Percentiles rank a stretch among this genome's conserved stretches.
Evolutionary conservation across 768 basidiomycete species (phyloP).

Genomic region (Rhodotorula graminis): DNA sequence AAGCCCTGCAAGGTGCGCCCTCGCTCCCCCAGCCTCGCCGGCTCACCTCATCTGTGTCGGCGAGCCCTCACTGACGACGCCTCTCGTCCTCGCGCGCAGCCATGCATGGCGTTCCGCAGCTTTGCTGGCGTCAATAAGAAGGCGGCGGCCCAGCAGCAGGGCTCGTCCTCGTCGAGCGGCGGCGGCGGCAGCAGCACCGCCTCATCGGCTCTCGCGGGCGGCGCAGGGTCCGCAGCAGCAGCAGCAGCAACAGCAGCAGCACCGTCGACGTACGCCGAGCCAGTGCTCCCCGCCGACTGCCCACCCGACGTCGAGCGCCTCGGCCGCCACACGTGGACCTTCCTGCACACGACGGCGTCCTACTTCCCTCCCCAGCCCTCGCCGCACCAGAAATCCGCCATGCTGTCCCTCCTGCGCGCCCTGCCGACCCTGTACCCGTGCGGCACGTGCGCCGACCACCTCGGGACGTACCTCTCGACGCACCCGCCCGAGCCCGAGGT

Average conservation of each 20-base stretch:
- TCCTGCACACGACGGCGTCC: constrained; percentile 89
- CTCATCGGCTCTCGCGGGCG: constrained; percentile 6
- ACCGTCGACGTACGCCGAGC: constrained; percentile 16
- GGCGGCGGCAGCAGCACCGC: constrained; percentile 19
- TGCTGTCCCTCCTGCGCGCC: constrained; percentile 72
- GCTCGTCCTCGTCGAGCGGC: background rate
- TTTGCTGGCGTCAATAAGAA: constrained; percentile 55
- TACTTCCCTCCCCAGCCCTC: constrained; percentile 86
- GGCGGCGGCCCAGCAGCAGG: background rate
- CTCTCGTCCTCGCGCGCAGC: constrained; percentile 15
- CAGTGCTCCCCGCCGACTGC: constrained; percentile 53
- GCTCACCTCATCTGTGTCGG: background rate
- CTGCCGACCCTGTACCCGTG: constrained; percentile 81
- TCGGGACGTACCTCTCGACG: constrained; percentile 63
- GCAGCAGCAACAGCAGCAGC: constrained; percentile 38
- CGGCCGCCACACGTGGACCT: constrained; percentile 91
- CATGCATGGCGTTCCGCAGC: constrained; percentile 62
- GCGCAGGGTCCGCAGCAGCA: constrained; percentile 39
- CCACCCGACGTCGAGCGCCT: constrained; percentile 86
- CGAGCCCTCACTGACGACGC: background rate
- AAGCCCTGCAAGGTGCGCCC: constrained; percentile 86
- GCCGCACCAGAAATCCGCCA: constrained; percentile 68
- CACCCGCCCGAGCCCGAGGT: constrained; percentile 60
- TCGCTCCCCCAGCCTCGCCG: background rate
- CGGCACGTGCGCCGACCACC: constrained; percentile 73